Evolutionary conservation across 139 green algal species (phyloP).

Genomic region (Chlamydomonas sp.): DNA sequence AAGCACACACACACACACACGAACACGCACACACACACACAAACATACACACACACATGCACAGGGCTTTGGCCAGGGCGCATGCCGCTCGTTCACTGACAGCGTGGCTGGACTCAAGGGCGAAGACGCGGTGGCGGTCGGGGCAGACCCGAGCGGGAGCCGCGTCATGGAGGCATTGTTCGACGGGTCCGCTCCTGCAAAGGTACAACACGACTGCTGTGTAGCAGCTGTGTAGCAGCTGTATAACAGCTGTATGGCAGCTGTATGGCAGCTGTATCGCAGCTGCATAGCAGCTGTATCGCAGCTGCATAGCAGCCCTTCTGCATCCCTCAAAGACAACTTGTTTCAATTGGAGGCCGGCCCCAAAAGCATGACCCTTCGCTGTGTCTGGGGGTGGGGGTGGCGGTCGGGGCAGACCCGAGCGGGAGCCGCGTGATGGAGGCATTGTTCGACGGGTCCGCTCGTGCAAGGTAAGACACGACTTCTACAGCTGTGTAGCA

Average conservation of each 20-base stretch:
- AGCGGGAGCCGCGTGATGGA: constrained; percentile 59
- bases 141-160: constrained; percentile 48
- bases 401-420: constrained; percentile 36
- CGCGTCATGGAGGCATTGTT: constrained; percentile 56
- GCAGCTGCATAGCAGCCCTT: too few species aligned
- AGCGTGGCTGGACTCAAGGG: constrained; percentile 24
- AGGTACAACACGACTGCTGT: too few species aligned
- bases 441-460: constrained; percentile 41
- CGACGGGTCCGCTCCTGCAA: constrained; percentile 31
- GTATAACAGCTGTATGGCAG: too few species aligned
- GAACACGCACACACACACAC: too few species aligned
- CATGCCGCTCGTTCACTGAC: constrained; percentile 31
- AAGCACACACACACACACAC: too few species aligned
- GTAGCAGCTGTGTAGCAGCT: too few species aligned
- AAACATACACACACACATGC: too few species aligned
- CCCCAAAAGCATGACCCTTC: too few species aligned
- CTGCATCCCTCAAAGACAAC: background rate
- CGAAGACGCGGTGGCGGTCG: constrained; percentile 20
- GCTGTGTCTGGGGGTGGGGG: too few species aligned
- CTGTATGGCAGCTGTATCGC: too few species aligned
- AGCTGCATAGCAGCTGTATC: too few species aligned
- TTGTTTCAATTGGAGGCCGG: constrained; percentile 4
- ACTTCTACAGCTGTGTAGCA: too few species aligned
- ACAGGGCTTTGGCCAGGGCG: constrained; percentile 17
- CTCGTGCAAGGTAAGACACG: constrained; percentile 32